Evolutionary conservation across 2,329 filamentous ascomycete genomes (phyloP).

Genomic region (Sclerotinia minor): DNA sequence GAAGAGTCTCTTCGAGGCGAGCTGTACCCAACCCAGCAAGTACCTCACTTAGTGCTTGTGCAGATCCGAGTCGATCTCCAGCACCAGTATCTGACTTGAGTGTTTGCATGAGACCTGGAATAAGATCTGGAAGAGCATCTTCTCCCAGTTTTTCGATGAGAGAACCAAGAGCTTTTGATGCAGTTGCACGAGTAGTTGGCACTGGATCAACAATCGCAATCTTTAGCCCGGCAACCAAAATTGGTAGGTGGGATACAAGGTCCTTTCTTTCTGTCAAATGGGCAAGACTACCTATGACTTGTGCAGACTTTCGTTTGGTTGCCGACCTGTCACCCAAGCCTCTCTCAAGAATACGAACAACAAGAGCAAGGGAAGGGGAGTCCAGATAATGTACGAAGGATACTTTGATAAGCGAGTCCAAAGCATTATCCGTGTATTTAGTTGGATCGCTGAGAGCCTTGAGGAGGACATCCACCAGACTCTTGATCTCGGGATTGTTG

Average conservation of each 20-base stretch:
- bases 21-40: slow-evolving; percentile 91
- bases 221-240: slow-evolving; percentile 87
- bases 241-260: slow-evolving; percentile 83
- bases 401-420: slow-evolving; percentile 95
- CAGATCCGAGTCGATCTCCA: slow-evolving; percentile 91
- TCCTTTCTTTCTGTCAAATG: slow-evolving; percentile 97
- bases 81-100: slow-evolving; percentile 97
- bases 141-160: slow-evolving; percentile 98
- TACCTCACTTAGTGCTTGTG: slow-evolving; percentile 94
- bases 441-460: slow-evolving; percentile 97
- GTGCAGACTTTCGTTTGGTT: slow-evolving; percentile 93
- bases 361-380: slow-evolving; percentile 88
- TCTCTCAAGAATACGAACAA: slow-evolving; percentile 92
- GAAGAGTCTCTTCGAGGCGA: slow-evolving; percentile 90
- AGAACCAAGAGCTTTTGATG: slow-evolving; percentile 91
- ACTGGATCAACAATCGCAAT: slow-evolving; percentile 91
- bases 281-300: slow-evolving; percentile 96
- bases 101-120: slow-evolving; percentile 95
- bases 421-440: slow-evolving; percentile 91
- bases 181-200: slow-evolving; percentile 91
- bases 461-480: slow-evolving; percentile 83
- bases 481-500: slow-evolving; percentile 95
- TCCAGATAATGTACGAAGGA: slow-evolving; percentile 98
- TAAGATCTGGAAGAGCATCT: slow-evolving; percentile 93
- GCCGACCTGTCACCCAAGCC: slow-evolving; percentile 87